A percentile compares a stretch with the other conserved stretches of the same genome.
phyloP scores from a whole-genome alignment of 2,329 filamentous ascomycete genomes.

The Exophiala sp. region DNA sequence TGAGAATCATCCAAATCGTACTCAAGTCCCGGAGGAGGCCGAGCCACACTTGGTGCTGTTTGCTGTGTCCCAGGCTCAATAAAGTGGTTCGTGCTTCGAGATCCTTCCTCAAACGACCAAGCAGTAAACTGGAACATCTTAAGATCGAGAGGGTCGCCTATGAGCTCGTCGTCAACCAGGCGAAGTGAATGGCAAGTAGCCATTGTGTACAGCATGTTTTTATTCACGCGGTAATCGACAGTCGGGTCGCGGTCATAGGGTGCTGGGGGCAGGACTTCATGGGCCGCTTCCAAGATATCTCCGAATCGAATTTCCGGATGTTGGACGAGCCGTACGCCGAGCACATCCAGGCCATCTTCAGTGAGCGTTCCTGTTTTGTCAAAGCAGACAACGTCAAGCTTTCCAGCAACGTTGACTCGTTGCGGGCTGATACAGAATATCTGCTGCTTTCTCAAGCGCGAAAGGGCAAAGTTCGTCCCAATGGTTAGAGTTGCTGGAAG shows the following conservation, averaged over 20 bases:
- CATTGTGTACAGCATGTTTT: constrained; percentile 84
- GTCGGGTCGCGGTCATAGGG: constrained; percentile 54
- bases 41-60: constrained; percentile 73
- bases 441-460: constrained; percentile 74
- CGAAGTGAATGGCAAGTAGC: constrained; percentile 92
- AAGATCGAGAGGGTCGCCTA: constrained; percentile 89
- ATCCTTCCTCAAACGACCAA: constrained; percentile 88
- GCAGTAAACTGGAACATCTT: constrained; percentile 98
- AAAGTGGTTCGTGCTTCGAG: constrained; percentile 57
- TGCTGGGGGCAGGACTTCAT: constrained; percentile 52
- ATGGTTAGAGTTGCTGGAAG: constrained; percentile 92
- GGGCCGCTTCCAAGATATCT: constrained; percentile 64
- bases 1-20: constrained; percentile 50
- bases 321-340: constrained; percentile 76
- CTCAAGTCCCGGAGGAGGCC: constrained; percentile 62
- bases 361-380: constrained; percentile 99
- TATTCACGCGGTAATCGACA: constrained; percentile 55
- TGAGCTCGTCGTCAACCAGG: constrained; percentile 76
- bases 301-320: constrained; percentile 57
- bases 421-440: constrained; percentile 99
- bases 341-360: constrained; percentile 88
- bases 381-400: constrained; percentile 93
- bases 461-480: constrained; percentile 89
- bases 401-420: constrained; percentile 91
- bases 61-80: constrained; percentile 70